These are phyloP conservation scores for Geranium rotundifolium DNA, from an alignment of 345 rosid species.

Conservation along the genomic window DNA sequence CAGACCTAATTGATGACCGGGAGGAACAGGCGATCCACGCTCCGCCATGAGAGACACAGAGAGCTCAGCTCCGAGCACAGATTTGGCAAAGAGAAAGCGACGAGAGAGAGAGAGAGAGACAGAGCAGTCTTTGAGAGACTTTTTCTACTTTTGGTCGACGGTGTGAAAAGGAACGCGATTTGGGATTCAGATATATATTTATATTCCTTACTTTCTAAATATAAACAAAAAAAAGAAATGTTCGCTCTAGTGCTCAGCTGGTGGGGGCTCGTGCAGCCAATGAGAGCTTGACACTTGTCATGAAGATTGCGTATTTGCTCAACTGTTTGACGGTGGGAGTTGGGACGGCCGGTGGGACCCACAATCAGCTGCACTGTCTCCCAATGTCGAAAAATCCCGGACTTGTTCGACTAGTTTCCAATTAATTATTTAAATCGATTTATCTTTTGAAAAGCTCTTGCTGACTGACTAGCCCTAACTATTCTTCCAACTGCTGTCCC, in stretches of 20 bases:
- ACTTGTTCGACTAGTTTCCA: too few species aligned
- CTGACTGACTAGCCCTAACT: too few species aligned
- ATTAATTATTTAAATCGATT: too few species aligned
- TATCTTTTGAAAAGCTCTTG: too few species aligned
- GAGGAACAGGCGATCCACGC: not conserved
- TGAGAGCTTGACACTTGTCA: not conserved
- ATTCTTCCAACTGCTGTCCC: too few species aligned
- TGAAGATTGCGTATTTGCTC: not conserved
- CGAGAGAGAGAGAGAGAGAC: not conserved
- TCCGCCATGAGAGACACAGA: not conserved
- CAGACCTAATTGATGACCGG: not conserved
- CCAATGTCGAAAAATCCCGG: too few species aligned
- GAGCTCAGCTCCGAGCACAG: not conserved
- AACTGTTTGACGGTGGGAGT: not conserved
- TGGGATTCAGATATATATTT: not conserved
- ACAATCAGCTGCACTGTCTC: too few species aligned
- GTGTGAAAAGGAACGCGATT: not conserved
- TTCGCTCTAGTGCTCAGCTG: not conserved
- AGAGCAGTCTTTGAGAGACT: not conserved
- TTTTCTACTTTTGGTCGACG: not conserved
- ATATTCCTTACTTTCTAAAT: too few species aligned
- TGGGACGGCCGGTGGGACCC: not conserved
- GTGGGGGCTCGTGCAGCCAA: not conserved
- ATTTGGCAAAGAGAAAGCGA: not conserved
- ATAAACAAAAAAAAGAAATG: not conserved